Evolutionary conservation across 768 basidiomycete species (phyloP).

Genomic region (Lactarius sp.): DNA sequence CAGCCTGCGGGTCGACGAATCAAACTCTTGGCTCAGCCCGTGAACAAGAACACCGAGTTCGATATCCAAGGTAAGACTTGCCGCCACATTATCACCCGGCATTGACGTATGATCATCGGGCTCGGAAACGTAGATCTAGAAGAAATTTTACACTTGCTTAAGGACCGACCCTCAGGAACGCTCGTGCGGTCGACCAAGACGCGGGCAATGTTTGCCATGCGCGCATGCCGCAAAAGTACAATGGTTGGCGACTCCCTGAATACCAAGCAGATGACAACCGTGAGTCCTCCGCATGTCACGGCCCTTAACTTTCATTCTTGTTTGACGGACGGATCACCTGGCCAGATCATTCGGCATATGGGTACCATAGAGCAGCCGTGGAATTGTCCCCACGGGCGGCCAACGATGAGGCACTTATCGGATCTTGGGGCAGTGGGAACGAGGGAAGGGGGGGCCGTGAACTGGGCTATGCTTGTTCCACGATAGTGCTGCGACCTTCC

Average conservation of each 20-base stretch:
- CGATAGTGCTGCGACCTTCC: background rate
- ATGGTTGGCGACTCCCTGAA: constrained; percentile 91
- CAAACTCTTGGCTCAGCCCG: constrained; percentile 73
- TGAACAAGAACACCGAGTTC: constrained; percentile 89
- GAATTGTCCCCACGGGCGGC: constrained; percentile 35
- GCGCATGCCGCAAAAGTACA: constrained; percentile 92
- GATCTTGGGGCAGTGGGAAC: constrained; percentile 11
- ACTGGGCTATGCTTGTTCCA: constrained; percentile 9
- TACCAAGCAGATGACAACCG: constrained; percentile 68
- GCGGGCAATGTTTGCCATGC: constrained; percentile 92
- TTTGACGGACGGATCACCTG: background rate
- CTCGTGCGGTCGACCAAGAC: constrained; percentile 93
- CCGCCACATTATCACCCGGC: background rate
- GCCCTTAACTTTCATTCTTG: background rate
- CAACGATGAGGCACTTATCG: constrained; percentile 32
- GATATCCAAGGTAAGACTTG: constrained; percentile 67
- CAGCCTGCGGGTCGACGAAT: constrained; percentile 43
- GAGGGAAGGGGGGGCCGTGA: constrained; percentile 4
- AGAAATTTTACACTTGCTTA: constrained; percentile 84
- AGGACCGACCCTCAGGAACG: constrained; percentile 67
- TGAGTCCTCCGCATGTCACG: constrained; percentile 30
- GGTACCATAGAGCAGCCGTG: constrained; percentile 35
- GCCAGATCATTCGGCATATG: constrained; percentile 34
- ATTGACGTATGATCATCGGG: background rate
- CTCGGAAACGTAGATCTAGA: constrained; percentile 63